Evolutionary conservation across 805 yeast species (phyloP).

Genomic region (Grigorovia jiainica): DNA sequence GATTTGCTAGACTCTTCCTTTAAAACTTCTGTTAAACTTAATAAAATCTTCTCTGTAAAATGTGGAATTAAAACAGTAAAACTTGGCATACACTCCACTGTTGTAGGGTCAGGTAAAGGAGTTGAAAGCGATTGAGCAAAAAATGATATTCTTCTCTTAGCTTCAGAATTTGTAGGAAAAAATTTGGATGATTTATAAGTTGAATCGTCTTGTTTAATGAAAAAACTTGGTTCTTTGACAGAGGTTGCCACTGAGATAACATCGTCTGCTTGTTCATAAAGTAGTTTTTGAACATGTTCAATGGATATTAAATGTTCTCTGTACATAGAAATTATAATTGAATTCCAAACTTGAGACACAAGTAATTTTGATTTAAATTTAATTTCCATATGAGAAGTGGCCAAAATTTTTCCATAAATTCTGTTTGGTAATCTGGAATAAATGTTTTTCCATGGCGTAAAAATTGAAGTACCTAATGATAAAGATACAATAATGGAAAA

Average conservation of each 20-base stretch:
- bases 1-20: constrained; percentile 51
- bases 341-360: constrained; percentile 73
- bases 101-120: constrained; percentile 66
- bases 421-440: constrained; percentile 70
- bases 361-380: constrained; percentile 43
- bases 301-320: constrained; percentile 67
- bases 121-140: constrained; percentile 87
- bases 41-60: constrained; percentile 70
- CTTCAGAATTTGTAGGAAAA: constrained; percentile 60
- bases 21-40: constrained; percentile 70
- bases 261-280: constrained; percentile 43
- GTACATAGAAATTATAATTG: constrained; percentile 74
- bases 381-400: constrained; percentile 38
- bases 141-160: constrained; percentile 73
- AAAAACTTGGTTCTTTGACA: constrained; percentile 65
- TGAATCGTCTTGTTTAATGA: constrained; percentile 75
- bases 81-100: constrained; percentile 63
- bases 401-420: constrained; percentile 59
- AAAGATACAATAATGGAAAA: constrained; percentile 65
- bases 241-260: constrained; percentile 31
- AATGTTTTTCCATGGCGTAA: constrained; percentile 85
- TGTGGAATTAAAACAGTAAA: constrained; percentile 84
- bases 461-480: constrained; percentile 68
- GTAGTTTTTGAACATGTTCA: constrained; percentile 59
- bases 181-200: constrained; percentile 44